These are phyloP conservation scores for Besnoitia besnoiti DNA, from an alignment of 169 alveolate species.

Conservation along the genomic window DNA sequence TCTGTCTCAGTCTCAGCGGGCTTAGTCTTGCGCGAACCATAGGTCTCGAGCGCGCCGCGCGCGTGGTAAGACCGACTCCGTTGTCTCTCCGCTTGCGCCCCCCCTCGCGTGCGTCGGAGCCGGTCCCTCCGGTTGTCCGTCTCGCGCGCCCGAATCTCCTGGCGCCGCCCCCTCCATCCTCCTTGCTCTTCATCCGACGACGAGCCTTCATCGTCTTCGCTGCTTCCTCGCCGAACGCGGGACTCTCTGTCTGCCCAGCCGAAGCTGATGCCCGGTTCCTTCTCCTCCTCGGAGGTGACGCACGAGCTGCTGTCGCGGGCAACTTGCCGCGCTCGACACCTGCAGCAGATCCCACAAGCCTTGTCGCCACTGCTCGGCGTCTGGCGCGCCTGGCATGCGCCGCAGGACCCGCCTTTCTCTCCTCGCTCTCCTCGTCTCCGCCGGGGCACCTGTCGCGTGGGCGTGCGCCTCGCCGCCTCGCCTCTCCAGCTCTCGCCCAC, in stretches of 20 bases:
- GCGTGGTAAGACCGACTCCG: not conserved
- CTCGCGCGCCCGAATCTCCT: not conserved
- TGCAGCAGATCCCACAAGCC: not conserved
- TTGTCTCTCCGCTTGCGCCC: not conserved
- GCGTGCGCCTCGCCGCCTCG: not conserved
- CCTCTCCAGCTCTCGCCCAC: not conserved
- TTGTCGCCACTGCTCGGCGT: not conserved
- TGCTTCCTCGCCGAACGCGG: not conserved
- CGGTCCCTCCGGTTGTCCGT: not conserved
- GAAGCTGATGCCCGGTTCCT: too few species aligned
- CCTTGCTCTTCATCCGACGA: not conserved
- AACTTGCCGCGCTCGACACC: not conserved
- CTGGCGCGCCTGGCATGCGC: too few species aligned
- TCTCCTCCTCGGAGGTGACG: too few species aligned
- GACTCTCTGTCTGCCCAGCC: too few species aligned
- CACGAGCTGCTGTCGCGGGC: not conserved
- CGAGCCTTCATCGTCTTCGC: not conserved
- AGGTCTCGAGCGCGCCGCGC: not conserved
- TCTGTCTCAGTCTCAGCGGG: conserved; percentile 1
- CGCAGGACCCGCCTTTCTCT: too few species aligned
- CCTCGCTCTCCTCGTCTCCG: too few species aligned
- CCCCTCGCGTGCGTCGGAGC: not conserved
- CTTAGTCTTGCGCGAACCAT: not conserved
- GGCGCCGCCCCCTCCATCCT: not conserved
- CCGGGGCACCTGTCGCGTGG: not conserved